phyloP scores from a whole-genome alignment of 805 yeast genomes.

The Metschnikowia chrysomelidarum region DNA sequence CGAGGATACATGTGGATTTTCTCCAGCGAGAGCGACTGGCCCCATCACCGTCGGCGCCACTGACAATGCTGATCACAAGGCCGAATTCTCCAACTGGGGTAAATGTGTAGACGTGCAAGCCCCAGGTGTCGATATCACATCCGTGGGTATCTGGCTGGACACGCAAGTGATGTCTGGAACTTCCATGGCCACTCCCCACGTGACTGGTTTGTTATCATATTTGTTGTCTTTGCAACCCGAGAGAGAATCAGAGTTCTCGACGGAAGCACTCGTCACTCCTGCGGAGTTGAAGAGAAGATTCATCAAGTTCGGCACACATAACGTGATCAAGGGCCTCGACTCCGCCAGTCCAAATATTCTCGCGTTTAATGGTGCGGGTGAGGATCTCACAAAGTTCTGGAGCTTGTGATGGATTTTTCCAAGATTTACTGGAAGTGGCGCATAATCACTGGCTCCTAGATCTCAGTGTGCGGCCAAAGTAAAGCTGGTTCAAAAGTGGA shows the following conservation, averaged over 20 bases:
- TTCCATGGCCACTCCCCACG: conserved; percentile 77
- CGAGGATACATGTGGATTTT: conserved; percentile 86
- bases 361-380: conserved; percentile 33
- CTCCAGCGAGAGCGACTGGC: conserved; percentile 84
- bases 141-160: conserved; percentile 30
- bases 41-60: conserved; percentile 96
- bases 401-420: too few species aligned
- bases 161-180: conserved; percentile 56
- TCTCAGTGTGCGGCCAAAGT: too few species aligned
- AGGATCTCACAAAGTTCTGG: conserved; percentile 17
- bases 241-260: conserved; percentile 21
- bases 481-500: too few species aligned
- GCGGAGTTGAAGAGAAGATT: conserved; percentile 42
- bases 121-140: conserved; percentile 87
- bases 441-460: too few species aligned
- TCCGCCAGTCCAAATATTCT: conserved; percentile 62
- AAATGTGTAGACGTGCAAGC: conserved; percentile 95
- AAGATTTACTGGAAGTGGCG: too few species aligned
- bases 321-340: conserved; percentile 46
- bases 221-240: conserved; percentile 34
- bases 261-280: conserved; percentile 44
- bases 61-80: conserved; percentile 83
- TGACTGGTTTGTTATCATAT: conserved; percentile 63
- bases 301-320: conserved; percentile 45
- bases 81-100: conserved; percentile 94